Evolutionary conservation across 257 asterid genomes (phyloP).

Genomic region (Solanum bulbocastanum): DNA sequence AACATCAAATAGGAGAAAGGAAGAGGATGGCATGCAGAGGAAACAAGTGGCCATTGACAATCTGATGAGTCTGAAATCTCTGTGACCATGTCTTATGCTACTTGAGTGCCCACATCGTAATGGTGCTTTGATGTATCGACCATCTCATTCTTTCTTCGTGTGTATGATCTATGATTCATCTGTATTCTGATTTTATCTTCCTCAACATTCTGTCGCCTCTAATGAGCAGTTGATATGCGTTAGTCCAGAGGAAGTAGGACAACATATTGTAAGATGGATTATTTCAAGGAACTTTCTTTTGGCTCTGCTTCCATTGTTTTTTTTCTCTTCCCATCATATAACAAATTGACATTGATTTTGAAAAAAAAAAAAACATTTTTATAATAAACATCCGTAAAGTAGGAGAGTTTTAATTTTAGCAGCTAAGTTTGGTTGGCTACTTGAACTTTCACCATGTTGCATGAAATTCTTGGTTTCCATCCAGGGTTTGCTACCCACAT

Average conservation of each 20-base stretch:
- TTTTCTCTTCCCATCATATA: not conserved
- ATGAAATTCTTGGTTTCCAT: not conserved
- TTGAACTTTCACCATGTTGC: not conserved
- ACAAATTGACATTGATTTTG: not conserved
- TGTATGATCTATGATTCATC: not conserved
- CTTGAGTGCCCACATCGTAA: not conserved
- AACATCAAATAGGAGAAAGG: not conserved
- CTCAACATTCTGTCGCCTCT: not conserved
- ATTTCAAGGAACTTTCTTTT: not conserved
- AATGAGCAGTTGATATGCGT: not conserved
- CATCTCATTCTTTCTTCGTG: not conserved
- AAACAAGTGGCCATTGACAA: not conserved
- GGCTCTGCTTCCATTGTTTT: not conserved
- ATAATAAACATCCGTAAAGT: not conserved
- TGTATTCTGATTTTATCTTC: not conserved
- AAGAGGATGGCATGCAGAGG: not conserved
- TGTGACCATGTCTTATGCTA: not conserved
- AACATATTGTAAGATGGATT: not conserved
- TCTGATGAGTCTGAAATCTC: not conserved
- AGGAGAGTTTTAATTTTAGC: not conserved
- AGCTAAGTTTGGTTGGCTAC: not conserved
- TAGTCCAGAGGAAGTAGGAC: not conserved
- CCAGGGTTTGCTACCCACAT: too few relatives aligned
- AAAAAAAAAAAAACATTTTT: not conserved
- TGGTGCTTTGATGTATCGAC: not conserved